Evolutionary conservation across 2,329 filamentous ascomycete genomes (phyloP), one percentile per base, ranked within the genome.

Genomic region (Botrytis paeoniae): DNA sequence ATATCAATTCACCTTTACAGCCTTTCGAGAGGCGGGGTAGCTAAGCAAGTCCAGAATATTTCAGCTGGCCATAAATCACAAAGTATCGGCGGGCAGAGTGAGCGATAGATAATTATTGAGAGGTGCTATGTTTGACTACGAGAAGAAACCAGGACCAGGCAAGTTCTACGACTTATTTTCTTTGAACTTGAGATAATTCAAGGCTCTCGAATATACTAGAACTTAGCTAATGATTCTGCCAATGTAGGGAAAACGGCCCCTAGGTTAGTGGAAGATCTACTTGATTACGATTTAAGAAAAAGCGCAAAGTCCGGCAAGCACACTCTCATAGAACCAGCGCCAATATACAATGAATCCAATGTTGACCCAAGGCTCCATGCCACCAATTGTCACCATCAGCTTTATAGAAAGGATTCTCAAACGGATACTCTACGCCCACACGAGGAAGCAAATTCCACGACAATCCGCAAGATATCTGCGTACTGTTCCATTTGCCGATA

Each of bases 401-500:
- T 91, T 79, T 83, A 85, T 62, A 83, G 83, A 63, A 92, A 92
- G 79, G 75, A 82, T 32, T 82, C 84, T 63, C 89, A 91, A 80
- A 88, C 86, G 71, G 80, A 83, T 45, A 79, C 86, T 73, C 81
- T 81, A 63, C 78, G 72, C 29, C 80, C 82, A 18, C 84, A 86
- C 72, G 79, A 81, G 43, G 78, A 81, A 45, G 80, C 82, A 51
- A 80, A 82, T 73, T 75, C 76, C 45, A 74, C 80, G 10, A 84
- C 85, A 4, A 79, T 84, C 64, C 89, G 87, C 79, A 88, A 85
- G 76, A 83, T 91, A 41, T 86, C 89, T 25, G 85, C 89, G 5
- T 85, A 89, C 76, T 93, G 91, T 81, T 82, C 84, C 72, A 84
- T 83, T 74, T 93, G 91, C 79, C 86, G 88, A 69, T 85, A 85